Evolutionary conservation across 2,329 filamentous ascomycete genomes (phyloP).

Genomic region (Colletotrichum destructivum): DNA sequence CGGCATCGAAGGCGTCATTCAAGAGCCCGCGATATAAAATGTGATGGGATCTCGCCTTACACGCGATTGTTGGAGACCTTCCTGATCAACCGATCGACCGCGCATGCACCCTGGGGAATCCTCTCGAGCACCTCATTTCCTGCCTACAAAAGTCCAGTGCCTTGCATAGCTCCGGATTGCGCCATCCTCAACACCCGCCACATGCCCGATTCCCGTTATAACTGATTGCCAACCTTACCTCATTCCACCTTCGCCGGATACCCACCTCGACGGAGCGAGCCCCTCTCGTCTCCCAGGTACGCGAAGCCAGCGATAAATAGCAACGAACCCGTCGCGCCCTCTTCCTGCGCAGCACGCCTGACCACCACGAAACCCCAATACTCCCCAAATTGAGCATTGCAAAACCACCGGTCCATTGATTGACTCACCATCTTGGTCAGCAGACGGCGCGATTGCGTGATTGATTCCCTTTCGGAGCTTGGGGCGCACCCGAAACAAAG

Average conservation of each 20-base stretch:
- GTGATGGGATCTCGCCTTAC: constrained; percentile 9
- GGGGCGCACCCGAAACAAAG: constrained; percentile 28
- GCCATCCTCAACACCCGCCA: constrained; percentile 32
- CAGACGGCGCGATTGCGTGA: constrained; percentile 43
- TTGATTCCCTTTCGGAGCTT: constrained; percentile 36
- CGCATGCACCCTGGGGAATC: constrained; percentile 6
- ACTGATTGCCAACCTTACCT: constrained; percentile 10
- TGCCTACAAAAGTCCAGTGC: constrained; percentile 38
- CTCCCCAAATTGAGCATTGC: constrained; percentile 8
- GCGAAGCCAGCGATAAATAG: constrained; percentile 11
- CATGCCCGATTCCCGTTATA: not conserved
- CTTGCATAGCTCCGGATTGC: constrained; percentile 41
- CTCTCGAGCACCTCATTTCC: constrained; percentile 21
- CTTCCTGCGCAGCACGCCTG: not conserved
- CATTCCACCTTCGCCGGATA: not conserved
- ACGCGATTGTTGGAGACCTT: constrained; percentile 5
- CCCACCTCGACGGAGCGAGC: not conserved
- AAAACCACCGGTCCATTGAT: constrained; percentile 31
- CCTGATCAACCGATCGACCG: constrained; percentile 35
- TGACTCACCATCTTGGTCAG: constrained; percentile 41
- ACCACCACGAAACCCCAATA: constrained; percentile 1
- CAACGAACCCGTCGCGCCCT: constrained; percentile 6
- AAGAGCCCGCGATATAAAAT: constrained; percentile 30
- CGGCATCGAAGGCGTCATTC: constrained; percentile 38
- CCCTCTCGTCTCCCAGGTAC: not conserved